Conservation (phyloP, 2,329 filamentous ascomycete species). For the Epichloe sibirici region DNA sequence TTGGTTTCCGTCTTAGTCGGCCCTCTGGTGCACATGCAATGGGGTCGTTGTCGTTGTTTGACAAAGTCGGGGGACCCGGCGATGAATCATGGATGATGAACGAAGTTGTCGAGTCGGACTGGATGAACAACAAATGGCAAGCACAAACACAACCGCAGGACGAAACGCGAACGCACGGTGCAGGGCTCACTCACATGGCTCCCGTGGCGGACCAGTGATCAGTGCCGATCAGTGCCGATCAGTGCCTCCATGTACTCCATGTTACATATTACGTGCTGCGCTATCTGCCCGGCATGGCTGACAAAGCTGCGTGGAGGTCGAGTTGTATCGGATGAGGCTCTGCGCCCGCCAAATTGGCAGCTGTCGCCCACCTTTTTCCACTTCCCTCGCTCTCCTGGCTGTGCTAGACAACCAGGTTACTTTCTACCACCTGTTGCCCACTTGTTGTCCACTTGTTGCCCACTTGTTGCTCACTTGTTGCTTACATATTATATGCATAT, state of each 20-base stretch:
- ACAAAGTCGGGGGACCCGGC: neutral
- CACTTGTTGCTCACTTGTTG: no score
- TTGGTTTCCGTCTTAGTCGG: neutral
- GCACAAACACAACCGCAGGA: neutral
- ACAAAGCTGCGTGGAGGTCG: no score
- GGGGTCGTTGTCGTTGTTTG: neutral
- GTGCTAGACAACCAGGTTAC: no score
- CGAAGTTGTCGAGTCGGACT: neutral
- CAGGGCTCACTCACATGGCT: neutral
- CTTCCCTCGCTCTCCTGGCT: neutral
- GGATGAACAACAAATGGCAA: neutral
- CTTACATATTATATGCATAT: no score
- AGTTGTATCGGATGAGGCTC: constrained; percentile 1
- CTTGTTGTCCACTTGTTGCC: neutral
- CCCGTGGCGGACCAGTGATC: neutral
- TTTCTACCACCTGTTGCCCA: no score
- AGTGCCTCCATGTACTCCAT: neutral
- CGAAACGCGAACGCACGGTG: neutral
- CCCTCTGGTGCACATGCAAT: neutral
- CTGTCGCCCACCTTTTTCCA: neutral
- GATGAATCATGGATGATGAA: neutral
- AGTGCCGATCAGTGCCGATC: neutral
- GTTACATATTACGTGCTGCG: neutral
- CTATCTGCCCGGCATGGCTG: neutral
- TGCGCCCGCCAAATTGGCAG: neutral